phyloP scores from a whole-genome alignment of 2,329 filamentous ascomycete genomes.

The Endoconidiophora laricicola region DNA sequence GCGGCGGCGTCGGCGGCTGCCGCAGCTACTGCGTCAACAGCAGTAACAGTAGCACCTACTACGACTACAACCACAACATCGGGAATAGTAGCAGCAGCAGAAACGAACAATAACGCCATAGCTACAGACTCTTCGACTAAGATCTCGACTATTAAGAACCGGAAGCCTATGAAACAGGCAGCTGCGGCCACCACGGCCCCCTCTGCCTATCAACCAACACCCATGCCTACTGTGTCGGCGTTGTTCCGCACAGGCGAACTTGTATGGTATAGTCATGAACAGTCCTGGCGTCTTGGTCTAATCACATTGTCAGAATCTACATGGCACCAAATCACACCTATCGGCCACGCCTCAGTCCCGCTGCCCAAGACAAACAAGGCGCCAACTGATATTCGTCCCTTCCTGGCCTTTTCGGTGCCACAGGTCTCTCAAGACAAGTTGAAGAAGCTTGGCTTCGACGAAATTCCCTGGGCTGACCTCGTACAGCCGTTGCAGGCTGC shows the following conservation, averaged over 20 bases:
- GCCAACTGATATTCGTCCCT: conserved; percentile 30
- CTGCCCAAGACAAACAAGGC: conserved; percentile 24
- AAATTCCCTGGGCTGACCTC: conserved; percentile 27
- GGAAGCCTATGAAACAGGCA: conserved; percentile 1
- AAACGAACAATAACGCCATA: not conserved
- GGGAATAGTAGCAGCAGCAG: not conserved
- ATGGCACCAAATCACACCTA: conserved; percentile 25
- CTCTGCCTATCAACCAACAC: conserved; percentile 6
- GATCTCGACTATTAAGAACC: conserved; percentile 11
- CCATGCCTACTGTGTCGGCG: conserved; percentile 15
- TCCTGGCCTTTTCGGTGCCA: conserved; percentile 35
- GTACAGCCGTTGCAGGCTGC: conserved; percentile 19
- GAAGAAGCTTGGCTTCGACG: conserved; percentile 24
- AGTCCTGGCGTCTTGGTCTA: conserved; percentile 32
- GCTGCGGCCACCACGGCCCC: not conserved
- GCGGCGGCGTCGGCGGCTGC: not conserved
- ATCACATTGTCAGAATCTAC: conserved; percentile 21
- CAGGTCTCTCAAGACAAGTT: conserved; percentile 24
- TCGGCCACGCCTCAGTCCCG: conserved; percentile 23
- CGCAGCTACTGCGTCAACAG: not conserved
- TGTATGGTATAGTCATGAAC: conserved; percentile 32
- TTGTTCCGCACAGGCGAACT: conserved; percentile 33
- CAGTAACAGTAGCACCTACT: conserved; percentile 5
- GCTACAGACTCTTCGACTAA: conserved; percentile 1
- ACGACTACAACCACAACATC: conserved; percentile 5